These are phyloP conservation scores for Rhodotorula sp. DNA, from an alignment of 1,284 basidiomycete genomes.

Conservation along the genomic window DNA sequence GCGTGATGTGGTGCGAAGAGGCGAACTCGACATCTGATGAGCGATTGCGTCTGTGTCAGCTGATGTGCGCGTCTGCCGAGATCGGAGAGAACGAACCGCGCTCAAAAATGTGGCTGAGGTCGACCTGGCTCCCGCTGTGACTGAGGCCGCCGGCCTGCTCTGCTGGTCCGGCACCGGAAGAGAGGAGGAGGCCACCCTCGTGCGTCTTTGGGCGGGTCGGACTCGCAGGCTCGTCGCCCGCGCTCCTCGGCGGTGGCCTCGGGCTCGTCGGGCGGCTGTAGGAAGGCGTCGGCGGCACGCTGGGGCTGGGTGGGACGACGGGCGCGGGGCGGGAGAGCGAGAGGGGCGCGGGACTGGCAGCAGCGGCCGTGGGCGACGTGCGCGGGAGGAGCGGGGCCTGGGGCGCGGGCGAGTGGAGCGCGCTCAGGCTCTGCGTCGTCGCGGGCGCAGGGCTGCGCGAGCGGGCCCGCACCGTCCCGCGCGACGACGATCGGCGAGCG, in stretches of 20 bases:
- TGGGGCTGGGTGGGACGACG: constrained; percentile 23
- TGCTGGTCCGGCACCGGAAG: not conserved
- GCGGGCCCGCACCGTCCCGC: not conserved
- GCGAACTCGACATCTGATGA: constrained; percentile 41
- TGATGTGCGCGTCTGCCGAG: not conserved
- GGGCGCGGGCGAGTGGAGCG: not conserved
- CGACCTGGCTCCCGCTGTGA: constrained; percentile 23
- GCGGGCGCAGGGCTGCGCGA: constrained; percentile 8
- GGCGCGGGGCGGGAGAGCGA: constrained; percentile 17
- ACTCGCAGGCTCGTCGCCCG: constrained; percentile 20
- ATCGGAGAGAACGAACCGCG: constrained; percentile 30
- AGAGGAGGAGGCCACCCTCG: not conserved
- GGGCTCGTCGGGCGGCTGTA: constrained; percentile 25
- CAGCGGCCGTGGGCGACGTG: not conserved
- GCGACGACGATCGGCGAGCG: not conserved
- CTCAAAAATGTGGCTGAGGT: constrained; percentile 42
- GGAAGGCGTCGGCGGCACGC: constrained; percentile 16
- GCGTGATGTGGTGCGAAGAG: constrained; percentile 36
- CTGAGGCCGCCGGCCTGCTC: not conserved
- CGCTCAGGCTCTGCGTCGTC: constrained; percentile 3
- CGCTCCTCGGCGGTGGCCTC: not conserved
- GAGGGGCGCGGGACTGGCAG: not conserved
- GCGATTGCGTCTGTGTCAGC: no score
- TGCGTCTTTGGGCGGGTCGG: constrained; percentile 5
- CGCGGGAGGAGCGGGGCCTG: not conserved